These are phyloP conservation scores for Fraxinus baroniana DNA, from an alignment of 305 asterid species.

Conservation along the genomic window DNA sequence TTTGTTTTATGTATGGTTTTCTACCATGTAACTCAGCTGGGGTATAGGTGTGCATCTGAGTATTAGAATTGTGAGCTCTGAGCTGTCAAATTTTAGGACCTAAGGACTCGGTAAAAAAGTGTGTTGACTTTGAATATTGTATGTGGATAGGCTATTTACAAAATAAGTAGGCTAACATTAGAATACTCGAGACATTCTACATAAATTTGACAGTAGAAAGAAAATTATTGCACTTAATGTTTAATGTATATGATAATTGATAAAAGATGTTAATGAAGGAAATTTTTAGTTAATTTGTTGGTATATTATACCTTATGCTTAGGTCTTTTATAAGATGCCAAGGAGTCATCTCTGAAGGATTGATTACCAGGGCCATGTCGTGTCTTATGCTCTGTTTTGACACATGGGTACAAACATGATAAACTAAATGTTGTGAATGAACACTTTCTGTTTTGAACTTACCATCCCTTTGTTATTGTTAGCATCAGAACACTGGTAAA, in stretches of 20 bases:
- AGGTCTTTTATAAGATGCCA: neutral
- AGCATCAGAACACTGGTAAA: conserved; percentile 6
- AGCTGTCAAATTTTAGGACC: neutral
- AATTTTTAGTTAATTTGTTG: neutral
- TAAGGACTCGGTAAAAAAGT: neutral
- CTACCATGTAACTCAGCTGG: neutral
- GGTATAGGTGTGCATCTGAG: neutral
- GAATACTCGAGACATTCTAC: neutral
- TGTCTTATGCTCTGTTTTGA: neutral
- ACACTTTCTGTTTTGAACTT: neutral
- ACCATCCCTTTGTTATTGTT: neutral
- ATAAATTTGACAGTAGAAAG: neutral
- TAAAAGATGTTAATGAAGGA: neutral
- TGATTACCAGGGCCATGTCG: neutral
- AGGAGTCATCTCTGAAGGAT: neutral
- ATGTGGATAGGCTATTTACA: neutral
- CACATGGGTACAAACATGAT: neutral
- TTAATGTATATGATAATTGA: neutral
- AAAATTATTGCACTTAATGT: neutral
- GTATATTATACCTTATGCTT: neutral
- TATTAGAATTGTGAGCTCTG: neutral
- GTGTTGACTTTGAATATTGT: neutral
- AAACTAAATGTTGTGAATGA: neutral
- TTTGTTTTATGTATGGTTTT: neutral
- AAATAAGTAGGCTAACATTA: neutral